These are phyloP conservation scores for Spizellomyces punctatus DNA, from an alignment of 192 early-diverging fungal species.

Conservation along the genomic window DNA sequence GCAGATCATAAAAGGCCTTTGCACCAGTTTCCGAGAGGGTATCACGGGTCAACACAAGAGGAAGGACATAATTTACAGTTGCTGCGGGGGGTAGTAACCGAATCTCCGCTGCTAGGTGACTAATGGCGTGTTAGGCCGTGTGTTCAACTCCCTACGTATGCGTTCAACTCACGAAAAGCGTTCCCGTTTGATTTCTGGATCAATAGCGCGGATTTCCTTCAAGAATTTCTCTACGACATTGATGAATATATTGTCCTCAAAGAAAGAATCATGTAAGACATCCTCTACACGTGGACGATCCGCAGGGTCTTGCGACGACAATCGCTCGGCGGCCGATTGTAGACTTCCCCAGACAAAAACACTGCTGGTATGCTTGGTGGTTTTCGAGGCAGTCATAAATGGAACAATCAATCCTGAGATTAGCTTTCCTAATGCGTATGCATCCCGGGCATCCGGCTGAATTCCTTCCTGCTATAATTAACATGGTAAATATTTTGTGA, in stretches of 20 bases:
- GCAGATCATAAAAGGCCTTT: constrained; percentile 31
- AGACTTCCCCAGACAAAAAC: constrained; percentile 36
- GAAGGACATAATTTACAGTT: constrained; percentile 39
- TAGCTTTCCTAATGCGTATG: constrained; percentile 34
- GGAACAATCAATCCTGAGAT: constrained; percentile 27
- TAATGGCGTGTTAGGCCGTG: background rate
- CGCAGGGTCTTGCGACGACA: constrained; percentile 22
- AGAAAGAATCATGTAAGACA: constrained; percentile 32
- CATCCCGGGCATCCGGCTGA: constrained; percentile 34
- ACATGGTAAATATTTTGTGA: no score
- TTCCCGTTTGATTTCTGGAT: constrained; percentile 23
- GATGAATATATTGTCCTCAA: constrained; percentile 42
- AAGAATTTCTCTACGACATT: constrained; percentile 37
- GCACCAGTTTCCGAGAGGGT: constrained; percentile 39
- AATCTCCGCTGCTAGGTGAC: constrained; percentile 26
- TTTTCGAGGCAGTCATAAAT: constrained; percentile 1
- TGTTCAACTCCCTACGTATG: no score
- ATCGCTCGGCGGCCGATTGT: constrained; percentile 29
- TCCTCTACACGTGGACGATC: constrained; percentile 12
- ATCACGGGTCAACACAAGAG: constrained; percentile 30
- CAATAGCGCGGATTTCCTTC: constrained; percentile 29
- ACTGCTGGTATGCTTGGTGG: background rate
- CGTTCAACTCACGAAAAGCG: constrained; percentile 29
- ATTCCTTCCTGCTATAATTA: background rate
- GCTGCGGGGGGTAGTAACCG: constrained; percentile 29